Base-by-base conservation (phyloP, 257 asterid species). In the Solanum phureja region DNA sequence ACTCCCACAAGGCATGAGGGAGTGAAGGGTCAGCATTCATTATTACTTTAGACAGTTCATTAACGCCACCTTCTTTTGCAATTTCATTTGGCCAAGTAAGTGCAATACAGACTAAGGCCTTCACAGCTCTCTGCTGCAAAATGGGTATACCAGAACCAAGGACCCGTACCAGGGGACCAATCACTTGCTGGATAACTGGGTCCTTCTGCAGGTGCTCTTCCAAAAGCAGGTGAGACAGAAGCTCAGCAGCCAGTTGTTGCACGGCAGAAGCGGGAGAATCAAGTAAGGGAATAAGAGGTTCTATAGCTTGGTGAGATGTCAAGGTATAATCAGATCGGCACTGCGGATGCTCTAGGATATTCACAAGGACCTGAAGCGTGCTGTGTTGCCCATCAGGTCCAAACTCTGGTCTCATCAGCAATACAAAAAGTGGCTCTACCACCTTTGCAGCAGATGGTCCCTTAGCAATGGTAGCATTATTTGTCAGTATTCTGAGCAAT, bases 1-100 rank as follows among this genome's bases (percentile, higher is more conserved):
- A 93, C 89, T 97, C 99, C 99, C 99, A 97, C 91, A 94, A 89
- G 86, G 95, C 95, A 86, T 93, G 93, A 84, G 98, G 99, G 83
- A 94, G 95, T 64, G 92, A 90, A 84, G 98, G 93, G 93, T 97
- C 99, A 4, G 98, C 93, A 87, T 97, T 98, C 89, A 97, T 93
- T 86, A 97, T 92, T 83, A 96, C 98, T 88, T 90, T 95, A 62
- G 99, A 97, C 75, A 97, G 92, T 91, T 96, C 98, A 88, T 93
- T 88, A 18, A 97, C 99, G n/a, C 99, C 99, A 33, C 99, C 99
- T 92, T 96, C 99, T 91, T 92, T 97, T 27, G 99, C 99, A 83
- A 97, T 97, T 89, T 97, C 99, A 87, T 96, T 97, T 40, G 99
- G 98, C 99, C 99, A 97, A 73, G 93, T 91, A 66, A 91, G 87